phyloP scores from a whole-genome alignment of 805 yeast genomes.

The Ogataea glucozyma region DNA sequence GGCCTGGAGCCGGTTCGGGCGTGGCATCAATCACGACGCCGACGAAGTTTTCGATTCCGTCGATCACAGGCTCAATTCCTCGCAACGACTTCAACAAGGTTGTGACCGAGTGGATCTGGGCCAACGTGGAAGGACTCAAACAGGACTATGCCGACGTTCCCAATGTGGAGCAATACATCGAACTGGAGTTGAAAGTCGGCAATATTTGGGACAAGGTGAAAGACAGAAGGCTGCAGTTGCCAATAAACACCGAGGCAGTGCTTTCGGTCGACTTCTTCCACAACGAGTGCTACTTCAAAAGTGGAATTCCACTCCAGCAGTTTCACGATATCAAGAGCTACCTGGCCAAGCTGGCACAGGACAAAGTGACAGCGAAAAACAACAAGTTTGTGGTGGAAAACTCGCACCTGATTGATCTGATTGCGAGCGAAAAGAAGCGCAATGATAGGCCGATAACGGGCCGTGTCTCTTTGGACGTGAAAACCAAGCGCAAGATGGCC shows the following conservation, averaged over 20 bases:
- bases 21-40: constrained; percentile 16
- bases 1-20: constrained; percentile 2
- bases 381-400: constrained; percentile 61
- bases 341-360: constrained; percentile 52
- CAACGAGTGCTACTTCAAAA: constrained; percentile 56
- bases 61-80: constrained; percentile 75
- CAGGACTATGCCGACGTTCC: constrained; percentile 40
- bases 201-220: constrained; percentile 62
- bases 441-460: constrained; percentile 65
- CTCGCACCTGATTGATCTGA: constrained; percentile 61
- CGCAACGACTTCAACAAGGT: constrained; percentile 79
- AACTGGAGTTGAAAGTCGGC: constrained; percentile 76
- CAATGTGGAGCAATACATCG: constrained; percentile 54
- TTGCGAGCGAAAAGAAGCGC: constrained; percentile 61
- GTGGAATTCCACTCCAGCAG: constrained; percentile 65
- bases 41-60: constrained; percentile 35
- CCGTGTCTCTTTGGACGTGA: constrained; percentile 66
- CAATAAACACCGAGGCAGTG: constrained; percentile 69
- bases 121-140: constrained; percentile 67
- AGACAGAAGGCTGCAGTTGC: constrained; percentile 63
- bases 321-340: constrained; percentile 57
- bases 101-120: constrained; percentile 87
- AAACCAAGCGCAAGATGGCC: constrained; percentile 64
- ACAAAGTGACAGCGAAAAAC: constrained; percentile 16
- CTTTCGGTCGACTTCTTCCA: constrained; percentile 49